Percentiles rank a stretch among this genome's conserved stretches.
Conservation (phyloP, 106 monocot genomes). For the Vanilla planifolia region DNA sequence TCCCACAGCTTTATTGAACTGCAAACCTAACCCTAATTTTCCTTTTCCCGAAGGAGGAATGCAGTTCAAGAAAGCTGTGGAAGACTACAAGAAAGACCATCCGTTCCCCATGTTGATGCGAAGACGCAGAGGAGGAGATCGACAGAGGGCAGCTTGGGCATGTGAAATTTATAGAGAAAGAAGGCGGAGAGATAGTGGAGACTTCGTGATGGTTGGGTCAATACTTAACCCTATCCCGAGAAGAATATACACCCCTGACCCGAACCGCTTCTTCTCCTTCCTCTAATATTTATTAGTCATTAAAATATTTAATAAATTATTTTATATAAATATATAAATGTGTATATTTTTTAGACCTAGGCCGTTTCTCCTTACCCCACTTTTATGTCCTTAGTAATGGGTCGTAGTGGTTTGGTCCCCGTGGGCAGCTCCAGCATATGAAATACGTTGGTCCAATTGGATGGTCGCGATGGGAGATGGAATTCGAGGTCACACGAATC, state of each 20-base stretch:
- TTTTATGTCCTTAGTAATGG: not conserved
- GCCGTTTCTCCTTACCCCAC: not conserved
- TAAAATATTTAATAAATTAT: not conserved
- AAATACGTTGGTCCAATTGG: not conserved
- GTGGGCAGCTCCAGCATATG: not conserved
- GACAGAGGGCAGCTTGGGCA: not conserved
- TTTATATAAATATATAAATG: not conserved
- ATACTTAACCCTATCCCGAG: slow-evolving; percentile 1
- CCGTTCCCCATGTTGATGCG: not conserved
- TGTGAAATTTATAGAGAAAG: slow-evolving; percentile 1
- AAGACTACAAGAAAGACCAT: slow-evolving; percentile 55
- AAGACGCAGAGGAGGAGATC: not conserved
- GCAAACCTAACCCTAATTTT: slow-evolving; percentile 30
- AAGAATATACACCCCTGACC: slow-evolving; percentile 2
- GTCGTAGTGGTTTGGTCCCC: not conserved
- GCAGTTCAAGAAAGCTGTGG: slow-evolving; percentile 88
- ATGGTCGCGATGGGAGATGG: not conserved
- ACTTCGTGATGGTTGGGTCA: slow-evolving; percentile 1
- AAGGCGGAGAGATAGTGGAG: not conserved
- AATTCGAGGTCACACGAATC: not conserved
- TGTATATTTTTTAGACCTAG: not conserved
- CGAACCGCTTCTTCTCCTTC: slow-evolving; percentile 4
- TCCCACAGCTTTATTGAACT: slow-evolving; percentile 99
- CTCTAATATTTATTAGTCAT: not conserved
- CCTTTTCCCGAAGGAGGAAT: not conserved